Evolutionary conservation across 805 yeast genomes (phyloP), one percentile per base, ranked within the genome.

Genomic region (Pichia sporocuriosa): DNA sequence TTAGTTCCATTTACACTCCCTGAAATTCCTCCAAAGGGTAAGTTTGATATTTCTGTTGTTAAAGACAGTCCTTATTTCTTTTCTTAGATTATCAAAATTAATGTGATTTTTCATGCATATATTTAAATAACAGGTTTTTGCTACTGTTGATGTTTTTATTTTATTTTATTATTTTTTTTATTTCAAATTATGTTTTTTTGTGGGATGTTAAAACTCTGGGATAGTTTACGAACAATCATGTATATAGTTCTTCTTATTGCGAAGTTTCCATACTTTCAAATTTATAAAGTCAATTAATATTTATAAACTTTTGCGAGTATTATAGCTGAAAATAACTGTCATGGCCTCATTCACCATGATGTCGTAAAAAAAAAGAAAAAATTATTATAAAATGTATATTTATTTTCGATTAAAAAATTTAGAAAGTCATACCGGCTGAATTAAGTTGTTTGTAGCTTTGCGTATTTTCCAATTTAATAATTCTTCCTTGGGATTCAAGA

Each of bases 401-500:
- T 11, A 20, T 22, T 10, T 7, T 4, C 6, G 2, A 16, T n/a
- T 3, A 25, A 22, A n/a, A 16, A 20, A 29, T n/a, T 26, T 28
- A 35, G 12, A 17, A 35, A 8, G 26, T 32, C 31, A 26, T 35
- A 8, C 37, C 37, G 12, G 30, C 30, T 7, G 26, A 12, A 17
- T 26, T 26, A 2, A 32, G 25, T 30, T 37, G 24, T 21, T 13
- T 26, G 19, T 24, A 26, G 35, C 27, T 33, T 40, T 26, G 25
- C 8, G 45, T 36, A 16, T 42, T 42, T 12, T 47, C 50, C 25
- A 47, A 35, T 13, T 52, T 50, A 10, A 57, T 51, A 41, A 89
- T 83, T 59, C 87, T 89, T 1, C 96, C 96, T 63, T 90, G 96
- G 25, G 69, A 68, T 62, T 87, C 96, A 46, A 93, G 71, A 53